These are phyloP conservation scores for Yarrowia hollandica DNA, from an alignment of 805 yeast genomes.

Conservation along the genomic window DNA sequence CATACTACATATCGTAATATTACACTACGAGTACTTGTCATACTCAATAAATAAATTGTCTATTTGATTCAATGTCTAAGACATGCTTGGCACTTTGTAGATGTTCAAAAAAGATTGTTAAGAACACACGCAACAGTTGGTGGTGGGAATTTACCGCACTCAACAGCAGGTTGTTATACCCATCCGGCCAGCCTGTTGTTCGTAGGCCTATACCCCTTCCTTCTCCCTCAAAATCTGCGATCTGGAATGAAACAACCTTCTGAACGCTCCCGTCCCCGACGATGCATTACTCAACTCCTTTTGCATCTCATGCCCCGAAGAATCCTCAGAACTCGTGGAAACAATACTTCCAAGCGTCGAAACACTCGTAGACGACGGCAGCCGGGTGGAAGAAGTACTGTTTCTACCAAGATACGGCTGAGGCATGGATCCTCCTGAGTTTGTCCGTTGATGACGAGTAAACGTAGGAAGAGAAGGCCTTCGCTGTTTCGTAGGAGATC, in stretches of 20 bases:
- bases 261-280: background rate
- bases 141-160: no score
- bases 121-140: no score
- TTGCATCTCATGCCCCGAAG: conserved; percentile 3
- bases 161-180: no score
- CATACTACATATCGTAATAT: no score
- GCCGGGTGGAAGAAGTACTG: conserved; percentile 1
- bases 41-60: conserved; percentile 13
- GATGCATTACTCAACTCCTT: conserved; percentile 2
- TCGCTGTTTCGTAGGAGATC: conserved; percentile 3
- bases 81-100: no score
- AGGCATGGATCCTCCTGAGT: conserved; percentile 12
- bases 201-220: background rate
- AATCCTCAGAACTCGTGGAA: conserved; percentile 8
- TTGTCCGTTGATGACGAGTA: conserved; percentile 8
- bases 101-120: no score
- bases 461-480: conserved; percentile 11
- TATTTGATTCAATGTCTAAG: no score
- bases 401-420: conserved; percentile 10
- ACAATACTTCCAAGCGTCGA: conserved; percentile 8
- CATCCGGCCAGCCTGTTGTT: no score
- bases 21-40: no score
- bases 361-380: background rate
- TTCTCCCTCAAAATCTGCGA: conserved; percentile 21
- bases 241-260: conserved; percentile 11